Conservation (phyloP, 768 basidiomycete genomes). For the Astraeus odoratus region DNA sequence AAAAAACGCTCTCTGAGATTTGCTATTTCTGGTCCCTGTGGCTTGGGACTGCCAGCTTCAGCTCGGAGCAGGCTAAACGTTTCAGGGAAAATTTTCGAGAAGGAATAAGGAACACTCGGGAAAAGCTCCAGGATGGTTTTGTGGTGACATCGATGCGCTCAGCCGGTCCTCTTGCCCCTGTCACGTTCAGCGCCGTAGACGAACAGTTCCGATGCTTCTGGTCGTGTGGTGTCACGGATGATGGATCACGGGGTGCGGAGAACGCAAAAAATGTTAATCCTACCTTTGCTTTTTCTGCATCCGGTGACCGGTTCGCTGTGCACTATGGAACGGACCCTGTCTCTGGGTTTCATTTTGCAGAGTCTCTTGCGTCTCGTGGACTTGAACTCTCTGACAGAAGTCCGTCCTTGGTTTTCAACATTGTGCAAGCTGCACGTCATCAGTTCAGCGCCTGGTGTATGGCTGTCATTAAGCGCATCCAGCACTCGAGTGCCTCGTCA, state of each 20-base stretch:
- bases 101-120: slow-evolving; percentile 14
- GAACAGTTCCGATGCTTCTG: slow-evolving; percentile 22
- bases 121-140: neutral
- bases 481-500: no score
- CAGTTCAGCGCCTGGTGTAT: no score
- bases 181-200: slow-evolving; percentile 3
- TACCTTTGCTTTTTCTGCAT: slow-evolving; percentile 23
- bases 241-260: neutral
- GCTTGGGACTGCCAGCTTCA: slow-evolving; percentile 8
- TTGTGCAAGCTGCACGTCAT: no score
- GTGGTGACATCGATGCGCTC: slow-evolving; percentile 17
- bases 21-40: slow-evolving; percentile 18
- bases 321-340: slow-evolving; percentile 27
- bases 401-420: slow-evolving; percentile 10
- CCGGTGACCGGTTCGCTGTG: slow-evolving; percentile 17
- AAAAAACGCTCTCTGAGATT: slow-evolving; percentile 17
- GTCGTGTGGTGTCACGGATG: slow-evolving; percentile 19
- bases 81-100: slow-evolving; percentile 13
- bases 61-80: slow-evolving; percentile 4
- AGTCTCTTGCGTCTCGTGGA: slow-evolving; percentile 11
- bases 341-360: slow-evolving; percentile 27
- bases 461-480: no score
- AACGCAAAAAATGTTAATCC: slow-evolving; percentile 19
- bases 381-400: neutral
- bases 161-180: slow-evolving; percentile 18